These are phyloP conservation scores for Leucaena leucocephala DNA, from an alignment of 306 rosid genomes.

Conservation along the genomic window DNA sequence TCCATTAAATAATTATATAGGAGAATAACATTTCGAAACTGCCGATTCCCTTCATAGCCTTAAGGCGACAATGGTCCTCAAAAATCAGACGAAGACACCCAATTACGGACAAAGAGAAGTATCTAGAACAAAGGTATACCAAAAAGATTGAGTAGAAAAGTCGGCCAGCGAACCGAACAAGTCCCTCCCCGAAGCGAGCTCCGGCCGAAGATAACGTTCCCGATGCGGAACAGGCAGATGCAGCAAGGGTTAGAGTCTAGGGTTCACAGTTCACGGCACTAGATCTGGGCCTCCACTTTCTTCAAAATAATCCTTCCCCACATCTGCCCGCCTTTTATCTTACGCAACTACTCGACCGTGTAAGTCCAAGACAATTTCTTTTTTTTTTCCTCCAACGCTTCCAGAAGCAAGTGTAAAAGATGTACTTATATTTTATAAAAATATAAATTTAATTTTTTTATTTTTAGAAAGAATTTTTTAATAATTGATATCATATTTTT, in stretches of 20 bases:
- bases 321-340: not conserved
- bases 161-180: conserved; percentile 12
- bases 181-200: conserved; percentile 18
- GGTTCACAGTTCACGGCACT: conserved; percentile 4
- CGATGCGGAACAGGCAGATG: not conserved
- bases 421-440: no score
- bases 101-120: not conserved
- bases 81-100: conserved; percentile 13
- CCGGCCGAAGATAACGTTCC: conserved; percentile 14
- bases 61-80: conserved; percentile 5
- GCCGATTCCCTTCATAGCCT: conserved; percentile 38
- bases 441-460: no score
- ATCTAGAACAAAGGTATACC: conserved; percentile 38
- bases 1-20: not conserved
- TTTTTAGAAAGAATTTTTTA: no score
- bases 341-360: not conserved
- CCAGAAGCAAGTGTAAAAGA: no score
- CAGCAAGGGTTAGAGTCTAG: conserved; percentile 15
- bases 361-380: not conserved
- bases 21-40: conserved; percentile 7
- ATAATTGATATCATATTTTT: no score
- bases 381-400: no score
- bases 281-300: not conserved
- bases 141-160: conserved; percentile 11
- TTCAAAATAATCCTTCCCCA: not conserved